These are phyloP conservation scores for Arthromyces matolae DNA, from an alignment of 768 basidiomycete genomes.

Conservation along the genomic window DNA sequence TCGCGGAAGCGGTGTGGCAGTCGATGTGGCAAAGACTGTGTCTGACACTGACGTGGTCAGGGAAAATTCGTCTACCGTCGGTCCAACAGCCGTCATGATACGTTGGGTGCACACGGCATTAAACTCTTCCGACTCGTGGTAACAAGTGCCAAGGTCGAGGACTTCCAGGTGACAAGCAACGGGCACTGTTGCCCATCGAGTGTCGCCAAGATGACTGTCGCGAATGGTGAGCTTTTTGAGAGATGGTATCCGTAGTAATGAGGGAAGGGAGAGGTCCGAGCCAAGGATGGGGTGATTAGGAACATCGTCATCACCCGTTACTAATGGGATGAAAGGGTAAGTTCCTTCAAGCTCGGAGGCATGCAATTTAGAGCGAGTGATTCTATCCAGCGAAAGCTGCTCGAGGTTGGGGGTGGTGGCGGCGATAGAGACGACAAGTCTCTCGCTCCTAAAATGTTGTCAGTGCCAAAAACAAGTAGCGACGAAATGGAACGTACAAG, in stretches of 20 bases:
- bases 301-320: conserved; percentile 58
- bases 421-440: conserved; percentile 66
- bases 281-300: conserved; percentile 52
- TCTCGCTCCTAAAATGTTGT: conserved; percentile 50
- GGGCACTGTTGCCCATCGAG: conserved; percentile 49
- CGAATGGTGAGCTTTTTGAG: conserved; percentile 60
- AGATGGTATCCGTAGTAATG: conserved; percentile 58
- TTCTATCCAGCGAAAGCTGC: conserved; percentile 55
- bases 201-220: conserved; percentile 70
- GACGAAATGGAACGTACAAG: conserved; percentile 35
- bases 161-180: conserved; percentile 50
- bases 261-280: conserved; percentile 57
- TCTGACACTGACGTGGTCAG: conserved; percentile 45
- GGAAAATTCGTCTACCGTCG: conserved; percentile 51
- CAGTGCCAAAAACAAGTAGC: conserved; percentile 3
- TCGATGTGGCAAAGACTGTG: conserved; percentile 39
- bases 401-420: conserved; percentile 52
- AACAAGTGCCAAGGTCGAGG: conserved; percentile 56
- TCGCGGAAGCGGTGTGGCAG: conserved; percentile 42
- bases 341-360: conserved; percentile 53
- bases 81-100: conserved; percentile 58
- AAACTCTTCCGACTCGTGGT: conserved; percentile 47
- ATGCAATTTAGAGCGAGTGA: conserved; percentile 65
- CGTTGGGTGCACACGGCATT: conserved; percentile 55
- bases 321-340: conserved; percentile 57